phyloP scores from a whole-genome alignment of 345 rosid genomes.

The Brassica napus region DNA sequence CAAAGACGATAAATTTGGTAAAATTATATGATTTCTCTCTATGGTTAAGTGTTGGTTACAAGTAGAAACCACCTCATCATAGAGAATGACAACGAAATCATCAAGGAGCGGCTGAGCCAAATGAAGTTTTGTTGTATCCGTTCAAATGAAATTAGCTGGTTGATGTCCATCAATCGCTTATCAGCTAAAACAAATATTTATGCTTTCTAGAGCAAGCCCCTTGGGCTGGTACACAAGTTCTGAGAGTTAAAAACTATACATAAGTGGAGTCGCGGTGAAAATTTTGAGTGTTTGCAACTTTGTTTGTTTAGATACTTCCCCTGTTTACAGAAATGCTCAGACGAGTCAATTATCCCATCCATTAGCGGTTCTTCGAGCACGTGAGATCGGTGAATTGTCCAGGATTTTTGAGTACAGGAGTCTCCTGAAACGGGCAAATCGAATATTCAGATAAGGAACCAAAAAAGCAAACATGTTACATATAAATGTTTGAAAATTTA shows the following conservation, averaged over 20 bases:
- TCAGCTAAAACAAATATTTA: conserved; percentile 85
- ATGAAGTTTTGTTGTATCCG: conserved; percentile 51
- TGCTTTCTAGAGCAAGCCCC: conserved; percentile 91
- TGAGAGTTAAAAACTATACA: conserved; percentile 26
- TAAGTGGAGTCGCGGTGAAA: background rate
- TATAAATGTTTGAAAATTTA: background rate
- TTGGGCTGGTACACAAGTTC: conserved; percentile 88
- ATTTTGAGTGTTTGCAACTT: background rate
- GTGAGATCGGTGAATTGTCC: conserved; percentile 92
- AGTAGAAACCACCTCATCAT: background rate
- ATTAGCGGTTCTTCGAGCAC: conserved; percentile 93
- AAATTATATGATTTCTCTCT: background rate
- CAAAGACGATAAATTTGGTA: conserved; percentile 6
- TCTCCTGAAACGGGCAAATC: conserved; percentile 63
- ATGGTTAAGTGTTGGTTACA: background rate
- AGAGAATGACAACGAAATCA: background rate
- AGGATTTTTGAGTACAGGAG: conserved; percentile 50
- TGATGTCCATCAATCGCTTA: conserved; percentile 89
- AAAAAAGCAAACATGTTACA: conserved; percentile 23
- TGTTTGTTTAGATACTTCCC: conserved; percentile 29
- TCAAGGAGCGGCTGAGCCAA: conserved; percentile 42
- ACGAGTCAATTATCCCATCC: conserved; percentile 90
- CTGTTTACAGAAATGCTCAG: conserved; percentile 78
- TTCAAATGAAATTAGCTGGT: conserved; percentile 89
- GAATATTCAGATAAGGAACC: conserved; percentile 10